These are phyloP conservation scores for Globisporangium paroecandrum DNA, from an alignment of 352 stramenopile species.

Conservation along the genomic window DNA sequence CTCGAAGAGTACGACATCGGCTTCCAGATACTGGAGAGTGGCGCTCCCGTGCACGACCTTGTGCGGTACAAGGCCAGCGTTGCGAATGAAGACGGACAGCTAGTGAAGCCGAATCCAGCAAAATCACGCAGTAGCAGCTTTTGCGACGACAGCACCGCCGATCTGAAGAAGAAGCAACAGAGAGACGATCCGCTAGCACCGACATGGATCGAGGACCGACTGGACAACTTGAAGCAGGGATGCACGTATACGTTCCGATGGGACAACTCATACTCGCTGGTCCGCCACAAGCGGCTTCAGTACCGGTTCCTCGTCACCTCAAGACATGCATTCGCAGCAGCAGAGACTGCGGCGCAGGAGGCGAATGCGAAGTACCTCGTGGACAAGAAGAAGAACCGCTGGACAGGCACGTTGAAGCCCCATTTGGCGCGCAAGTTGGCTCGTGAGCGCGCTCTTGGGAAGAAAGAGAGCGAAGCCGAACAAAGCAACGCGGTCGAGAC, in stretches of 20 bases:
- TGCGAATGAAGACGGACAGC: not conserved
- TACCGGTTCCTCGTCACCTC: constrained; percentile 57
- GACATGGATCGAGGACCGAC: constrained; percentile 30
- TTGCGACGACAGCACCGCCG: not conserved
- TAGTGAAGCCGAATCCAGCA: not conserved
- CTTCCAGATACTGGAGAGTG: constrained; percentile 60
- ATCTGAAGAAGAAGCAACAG: constrained; percentile 3
- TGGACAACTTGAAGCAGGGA: constrained; percentile 29
- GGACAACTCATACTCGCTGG: constrained; percentile 77
- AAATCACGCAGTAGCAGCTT: constrained; percentile 10
- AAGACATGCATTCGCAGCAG: constrained; percentile 33
- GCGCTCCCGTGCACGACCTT: constrained; percentile 25
- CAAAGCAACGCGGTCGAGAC: constrained; percentile 28
- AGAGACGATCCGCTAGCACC: not conserved
- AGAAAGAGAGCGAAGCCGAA: constrained; percentile 24
- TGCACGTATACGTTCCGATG: constrained; percentile 57
- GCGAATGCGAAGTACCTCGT: constrained; percentile 23
- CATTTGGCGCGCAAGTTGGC: constrained; percentile 37
- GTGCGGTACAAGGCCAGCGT: constrained; percentile 33
- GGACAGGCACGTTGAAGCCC: constrained; percentile 24
- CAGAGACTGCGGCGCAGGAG: constrained; percentile 49
- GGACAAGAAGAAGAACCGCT: constrained; percentile 16
- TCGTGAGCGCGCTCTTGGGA: constrained; percentile 24
- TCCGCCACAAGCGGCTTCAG: constrained; percentile 59
- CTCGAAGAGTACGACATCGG: constrained; percentile 58